These are phyloP conservation scores for Drechslera avenae DNA, from an alignment of 2,329 filamentous ascomycete genomes.

Conservation along the genomic window DNA sequence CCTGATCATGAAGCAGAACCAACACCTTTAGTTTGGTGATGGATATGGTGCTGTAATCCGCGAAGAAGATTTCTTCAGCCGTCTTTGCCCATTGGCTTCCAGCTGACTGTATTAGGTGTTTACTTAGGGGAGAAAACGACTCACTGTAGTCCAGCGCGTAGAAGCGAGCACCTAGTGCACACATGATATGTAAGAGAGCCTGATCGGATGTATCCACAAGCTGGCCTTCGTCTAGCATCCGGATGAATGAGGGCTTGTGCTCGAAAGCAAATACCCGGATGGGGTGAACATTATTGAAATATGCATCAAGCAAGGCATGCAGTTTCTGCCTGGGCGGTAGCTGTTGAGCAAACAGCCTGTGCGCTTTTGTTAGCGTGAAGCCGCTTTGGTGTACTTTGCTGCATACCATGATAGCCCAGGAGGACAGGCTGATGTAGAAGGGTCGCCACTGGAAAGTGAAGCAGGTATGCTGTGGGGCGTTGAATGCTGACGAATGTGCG, in stretches of 20 bases:
- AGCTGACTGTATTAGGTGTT: constrained; percentile 38
- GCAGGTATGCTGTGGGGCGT: constrained; percentile 4
- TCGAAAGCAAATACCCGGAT: constrained; percentile 38
- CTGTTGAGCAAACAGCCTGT: constrained; percentile 32
- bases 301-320: constrained; percentile 36
- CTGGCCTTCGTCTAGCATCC: constrained; percentile 41
- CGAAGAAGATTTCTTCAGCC: constrained; percentile 41
- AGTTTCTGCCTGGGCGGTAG: constrained; percentile 31
- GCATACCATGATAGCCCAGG: constrained; percentile 31
- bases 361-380: background rate
- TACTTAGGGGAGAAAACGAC: constrained; percentile 30
- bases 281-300: constrained; percentile 41
- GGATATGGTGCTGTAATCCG: constrained; percentile 42
- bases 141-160: constrained; percentile 41
- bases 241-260: constrained; percentile 42
- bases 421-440: constrained; percentile 26
- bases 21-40: constrained; percentile 40
- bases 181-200: constrained; percentile 42
- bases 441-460: constrained; percentile 8
- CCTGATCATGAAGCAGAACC: constrained; percentile 40
- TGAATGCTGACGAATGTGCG: constrained; percentile 24
- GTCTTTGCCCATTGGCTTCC: constrained; percentile 43
- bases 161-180: constrained; percentile 37
- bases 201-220: constrained; percentile 36
- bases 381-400: background rate